Evolutionary conservation across 345 rosid genomes (phyloP), one percentile per base, ranked within the genome.

Genomic region (Isatis tinctoria): DNA sequence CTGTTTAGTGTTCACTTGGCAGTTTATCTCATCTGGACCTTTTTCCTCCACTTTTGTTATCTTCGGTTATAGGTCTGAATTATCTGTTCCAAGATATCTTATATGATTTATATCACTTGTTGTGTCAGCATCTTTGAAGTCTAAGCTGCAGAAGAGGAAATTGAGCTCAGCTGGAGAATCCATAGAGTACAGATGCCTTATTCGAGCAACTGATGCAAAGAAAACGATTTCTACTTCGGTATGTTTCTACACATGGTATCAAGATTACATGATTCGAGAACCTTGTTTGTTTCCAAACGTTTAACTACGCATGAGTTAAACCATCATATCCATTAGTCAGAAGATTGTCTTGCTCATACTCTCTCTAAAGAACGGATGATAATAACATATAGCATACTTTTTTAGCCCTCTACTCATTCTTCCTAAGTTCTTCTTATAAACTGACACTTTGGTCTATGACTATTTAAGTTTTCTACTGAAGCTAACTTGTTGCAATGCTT

Each of bases 191-290:
- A 79, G 90, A 70, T 95, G 99, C 81, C 92, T 95, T 45, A 80
- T 95, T 44, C 97, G 99, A 18, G 99, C 99, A 10, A 90, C 97
- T 52, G 85, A 88, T 82, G 92, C 88, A 39, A 91, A 90, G 68
- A 85, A 86, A 82, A 90, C 86, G 7, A 83, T 88, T 67, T 88
- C 97, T 82, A 87, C 98, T 67, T 88, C 93, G 45, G 97, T 91
- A 84, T 74, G 83, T 30, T 32, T 26, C 47, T 10, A 40, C 16
- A 6, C 69, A 27, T 43, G 8, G 43, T 44, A 47, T 36, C 60
- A 24, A 65, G 8, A 51, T 30, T 51, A 28, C 16, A 33, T 33
- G 12, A 49, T 3, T 70, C 13, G 40, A 28, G 20, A 57, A 65
- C 45, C 30, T 17, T 75, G 1, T 14, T 8, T 60, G 53, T 49